Percentiles rank a stretch among this genome's conserved stretches.
These are phyloP conservation scores for Dictyostelium intermedium DNA, from an alignment of 78 protist genomes.

Conservation along the genomic window DNA sequence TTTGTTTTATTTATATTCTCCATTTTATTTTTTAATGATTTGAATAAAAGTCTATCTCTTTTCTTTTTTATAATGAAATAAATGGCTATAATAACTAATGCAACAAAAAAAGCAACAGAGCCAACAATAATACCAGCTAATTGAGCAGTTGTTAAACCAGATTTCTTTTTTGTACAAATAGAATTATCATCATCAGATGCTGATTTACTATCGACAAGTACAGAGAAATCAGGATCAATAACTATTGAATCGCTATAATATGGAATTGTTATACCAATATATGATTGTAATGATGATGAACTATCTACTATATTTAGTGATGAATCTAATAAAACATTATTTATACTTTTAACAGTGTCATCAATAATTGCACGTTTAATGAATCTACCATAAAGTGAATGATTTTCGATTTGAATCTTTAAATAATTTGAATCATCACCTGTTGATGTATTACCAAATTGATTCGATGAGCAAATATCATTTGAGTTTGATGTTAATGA, in stretches of 20 bases:
- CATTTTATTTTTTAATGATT: background rate
- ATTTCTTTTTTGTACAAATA: background rate
- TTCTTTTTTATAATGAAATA: background rate
- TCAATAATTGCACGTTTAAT: constrained; percentile 26
- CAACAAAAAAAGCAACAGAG: background rate
- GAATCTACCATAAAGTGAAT: constrained; percentile 36
- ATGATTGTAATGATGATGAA: background rate
- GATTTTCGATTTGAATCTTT: background rate
- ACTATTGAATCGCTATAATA: background rate
- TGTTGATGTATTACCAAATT: background rate
- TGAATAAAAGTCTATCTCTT: background rate
- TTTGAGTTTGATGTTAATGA: background rate
- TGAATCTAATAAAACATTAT: background rate
- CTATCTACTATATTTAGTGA: background rate
- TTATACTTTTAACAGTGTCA: background rate
- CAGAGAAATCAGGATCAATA: constrained; percentile 34
- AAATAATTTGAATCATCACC: constrained; percentile 19
- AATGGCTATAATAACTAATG: background rate
- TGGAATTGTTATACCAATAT: constrained; percentile 22
- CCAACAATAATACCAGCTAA: constrained; percentile 4
- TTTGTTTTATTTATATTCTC: background rate
- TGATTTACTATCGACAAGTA: background rate
- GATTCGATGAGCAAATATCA: background rate
- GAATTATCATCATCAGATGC: background rate
- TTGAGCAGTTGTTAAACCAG: background rate